Evolutionary conservation across 805 yeast species (phyloP), one percentile per base, ranked within the genome.

Genomic region (Clavispora santaluciae): DNA sequence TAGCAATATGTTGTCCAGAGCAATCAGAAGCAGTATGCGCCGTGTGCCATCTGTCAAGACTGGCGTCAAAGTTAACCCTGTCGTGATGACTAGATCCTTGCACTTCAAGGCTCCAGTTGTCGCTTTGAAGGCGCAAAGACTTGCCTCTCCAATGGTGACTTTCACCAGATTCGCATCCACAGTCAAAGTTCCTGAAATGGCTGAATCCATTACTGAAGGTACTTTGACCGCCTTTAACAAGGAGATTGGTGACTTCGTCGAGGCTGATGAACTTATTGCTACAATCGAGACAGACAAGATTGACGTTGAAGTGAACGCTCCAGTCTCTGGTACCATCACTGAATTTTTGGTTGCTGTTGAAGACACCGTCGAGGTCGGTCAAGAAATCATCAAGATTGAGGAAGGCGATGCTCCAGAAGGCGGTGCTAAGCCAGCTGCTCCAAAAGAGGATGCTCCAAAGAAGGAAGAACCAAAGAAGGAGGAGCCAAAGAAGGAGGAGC

Each of bases 241-340:
- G 61, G 68, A 78, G 46, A 88, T 89, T 46, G 99, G 99, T 51
- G 98, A 91, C 45, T 89, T 68, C 55, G 91, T 91, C 41, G 78
- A 75, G 43, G 79, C 71, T 53, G 98, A 91, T 65, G 98, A 91
- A 70, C 80, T 86, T 50, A 74, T 93, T 53, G 98, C 98, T 43
- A 90, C 97, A 50, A 91, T 93, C 55, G 99, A 93, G 72, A 93
- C 99, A 37, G 99, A 93, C 67, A 93, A 93, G 74, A 90, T 93
- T 57, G 99, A 93, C 59, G 95, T 93, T 39, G 95, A 91, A 63
- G 98, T 93, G 46, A 91, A 89, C 63, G 82, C 99, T 6, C 98
- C 99, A 46, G 76, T 87, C 39, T 64, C 91, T 35, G 99, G 99
- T 71, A 87, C 88, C 41, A 73, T 93, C 60, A 80, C 83, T 38